phyloP scores from a whole-genome alignment of 106 monocot species.

The Dactylorhiza incarnata region DNA sequence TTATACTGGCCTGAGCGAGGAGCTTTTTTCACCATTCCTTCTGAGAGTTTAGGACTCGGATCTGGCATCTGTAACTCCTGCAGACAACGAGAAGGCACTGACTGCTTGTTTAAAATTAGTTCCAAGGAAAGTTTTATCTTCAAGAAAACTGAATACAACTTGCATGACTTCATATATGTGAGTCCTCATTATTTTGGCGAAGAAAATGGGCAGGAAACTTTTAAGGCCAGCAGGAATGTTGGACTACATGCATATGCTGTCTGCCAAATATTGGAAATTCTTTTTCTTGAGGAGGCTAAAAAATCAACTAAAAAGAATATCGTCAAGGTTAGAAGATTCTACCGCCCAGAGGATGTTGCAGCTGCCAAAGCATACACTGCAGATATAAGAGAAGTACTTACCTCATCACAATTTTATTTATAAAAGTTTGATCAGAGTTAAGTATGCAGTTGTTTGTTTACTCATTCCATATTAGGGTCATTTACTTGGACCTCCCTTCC shows the following conservation, averaged over 20 bases:
- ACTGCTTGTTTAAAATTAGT: conserved; percentile 35
- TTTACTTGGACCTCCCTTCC: too few relatives aligned
- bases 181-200: conserved; percentile 53
- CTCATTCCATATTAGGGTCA: neutral
- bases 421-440: neutral
- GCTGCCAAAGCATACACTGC: conserved; percentile 68
- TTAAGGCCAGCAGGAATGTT: conserved; percentile 84
- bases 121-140: conserved; percentile 42
- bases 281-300: conserved; percentile 24
- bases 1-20: conserved; percentile 87
- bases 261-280: conserved; percentile 60
- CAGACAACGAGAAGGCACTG: conserved; percentile 32
- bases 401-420: conserved; percentile 6
- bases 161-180: conserved; percentile 74
- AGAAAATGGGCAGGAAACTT: conserved; percentile 44
- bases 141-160: conserved; percentile 53
- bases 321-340: conserved; percentile 78
- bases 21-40: conserved; percentile 59
- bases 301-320: conserved; percentile 28
- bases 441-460: neutral
- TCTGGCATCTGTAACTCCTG: conserved; percentile 78
- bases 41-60: conserved; percentile 61
- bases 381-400: conserved; percentile 86
- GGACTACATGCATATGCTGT: conserved; percentile 74
- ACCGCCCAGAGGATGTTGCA: conserved; percentile 91